These are phyloP conservation scores for Fusarium sarcochroum DNA, from an alignment of 2,329 filamentous ascomycete species.

Conservation along the genomic window DNA sequence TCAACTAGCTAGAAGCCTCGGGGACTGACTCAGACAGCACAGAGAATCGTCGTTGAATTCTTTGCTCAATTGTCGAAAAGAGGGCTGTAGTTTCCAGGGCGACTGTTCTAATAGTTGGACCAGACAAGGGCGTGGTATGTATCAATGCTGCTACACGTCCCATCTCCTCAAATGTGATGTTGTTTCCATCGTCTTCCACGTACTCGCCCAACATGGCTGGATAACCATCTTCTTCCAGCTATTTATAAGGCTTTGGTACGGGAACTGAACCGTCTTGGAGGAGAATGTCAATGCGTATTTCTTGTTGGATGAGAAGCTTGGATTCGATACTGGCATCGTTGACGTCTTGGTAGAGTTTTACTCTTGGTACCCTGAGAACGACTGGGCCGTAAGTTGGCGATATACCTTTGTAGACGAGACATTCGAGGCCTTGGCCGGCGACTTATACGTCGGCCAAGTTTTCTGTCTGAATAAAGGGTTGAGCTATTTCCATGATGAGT, in stretches of 20 bases:
- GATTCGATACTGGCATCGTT: not conserved
- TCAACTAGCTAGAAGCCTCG: not conserved
- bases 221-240: slow-evolving; percentile 7
- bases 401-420: slow-evolving; percentile 17
- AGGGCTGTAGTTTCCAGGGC: not conserved
- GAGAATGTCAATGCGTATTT: slow-evolving; percentile 14
- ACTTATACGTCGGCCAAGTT: not conserved
- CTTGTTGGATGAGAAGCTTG: slow-evolving; percentile 4
- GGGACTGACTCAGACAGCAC: not conserved
- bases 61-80: slow-evolving; percentile 7
- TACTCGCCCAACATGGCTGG: slow-evolving; percentile 27
- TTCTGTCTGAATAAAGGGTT: slow-evolving; percentile 3
- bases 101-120: not conserved
- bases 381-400: not conserved
- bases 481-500: not conserved
- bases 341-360: slow-evolving; percentile 19
- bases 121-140: not conserved
- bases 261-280: not conserved
- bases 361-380: slow-evolving; percentile 16
- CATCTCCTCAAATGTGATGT: slow-evolving; percentile 2
- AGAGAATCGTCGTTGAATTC: slow-evolving; percentile 6
- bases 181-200: slow-evolving; percentile 11
- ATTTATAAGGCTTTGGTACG: not conserved
- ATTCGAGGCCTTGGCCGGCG: slow-evolving; percentile 22
- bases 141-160: slow-evolving; percentile 16